Percentiles rank a stretch among this genome's conserved stretches.
Evolutionary conservation across 257 asterid genomes (phyloP).

Genomic region (Nicotiana benthamiana): DNA sequence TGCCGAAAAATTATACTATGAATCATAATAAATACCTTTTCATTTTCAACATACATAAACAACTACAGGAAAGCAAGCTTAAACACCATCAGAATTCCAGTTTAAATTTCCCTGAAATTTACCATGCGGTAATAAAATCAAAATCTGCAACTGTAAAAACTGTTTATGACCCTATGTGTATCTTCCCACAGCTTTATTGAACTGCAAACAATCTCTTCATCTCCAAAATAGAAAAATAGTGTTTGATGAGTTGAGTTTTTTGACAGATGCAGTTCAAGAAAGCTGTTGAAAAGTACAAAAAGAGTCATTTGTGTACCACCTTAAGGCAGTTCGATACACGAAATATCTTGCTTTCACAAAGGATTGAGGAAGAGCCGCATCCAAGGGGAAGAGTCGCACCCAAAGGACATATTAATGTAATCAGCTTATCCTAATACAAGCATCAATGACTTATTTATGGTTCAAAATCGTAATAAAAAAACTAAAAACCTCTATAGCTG

Average conservation of each 20-base stretch:
- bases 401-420: too few relatives aligned
- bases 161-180: constrained; percentile 24
- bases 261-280: constrained; percentile 79
- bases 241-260: neutral
- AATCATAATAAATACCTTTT: too few relatives aligned
- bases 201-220: constrained; percentile 28
- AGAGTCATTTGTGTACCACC: constrained; percentile 31
- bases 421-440: too few relatives aligned
- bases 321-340: too few relatives aligned
- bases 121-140: neutral
- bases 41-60: neutral
- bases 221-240: neutral
- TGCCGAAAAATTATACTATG: too few relatives aligned
- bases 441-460: too few relatives aligned
- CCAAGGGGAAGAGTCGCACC: too few relatives aligned
- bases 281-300: constrained; percentile 89
- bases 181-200: constrained; percentile 96
- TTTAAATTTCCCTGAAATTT: neutral
- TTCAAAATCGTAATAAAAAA: too few relatives aligned
- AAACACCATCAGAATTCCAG: neutral
- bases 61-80: neutral
- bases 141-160: neutral
- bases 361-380: too few relatives aligned
- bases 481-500: too few relatives aligned
- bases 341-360: too few relatives aligned